A percentile compares a stretch with the other conserved stretches of the same genome.
These are phyloP conservation scores for Hyphopichia homilentoma DNA, from an alignment of 805 yeast genomes.

Conservation along the genomic window DNA sequence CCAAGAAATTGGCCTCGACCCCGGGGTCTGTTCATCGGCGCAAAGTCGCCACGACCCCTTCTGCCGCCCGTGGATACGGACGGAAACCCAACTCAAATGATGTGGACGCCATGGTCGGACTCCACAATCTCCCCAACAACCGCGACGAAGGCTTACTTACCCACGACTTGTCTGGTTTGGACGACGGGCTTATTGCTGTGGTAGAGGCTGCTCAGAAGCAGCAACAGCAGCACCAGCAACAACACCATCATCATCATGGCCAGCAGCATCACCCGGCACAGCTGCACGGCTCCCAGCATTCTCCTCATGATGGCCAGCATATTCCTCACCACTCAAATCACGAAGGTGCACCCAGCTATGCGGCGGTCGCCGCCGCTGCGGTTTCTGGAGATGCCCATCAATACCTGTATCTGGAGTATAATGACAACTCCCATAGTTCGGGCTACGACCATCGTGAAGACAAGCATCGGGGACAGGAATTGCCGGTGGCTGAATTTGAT, in stretches of 20 bases:
- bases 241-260: constrained; percentile 13
- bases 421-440: constrained; percentile 6
- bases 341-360: constrained; percentile 37
- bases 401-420: constrained; percentile 10
- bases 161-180: constrained; percentile 42
- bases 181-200: constrained; percentile 52
- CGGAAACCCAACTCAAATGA: constrained; percentile 20
- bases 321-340: constrained; percentile 20
- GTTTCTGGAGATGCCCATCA: constrained; percentile 14
- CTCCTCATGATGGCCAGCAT: constrained; percentile 7
- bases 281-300: constrained; percentile 11
- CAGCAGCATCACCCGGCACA: constrained; percentile 13
- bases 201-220: constrained; percentile 55
- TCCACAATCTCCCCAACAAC: constrained; percentile 19
- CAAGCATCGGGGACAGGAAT: constrained; percentile 28
- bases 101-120: constrained; percentile 32
- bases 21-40: too few species aligned
- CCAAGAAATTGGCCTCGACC: constrained; percentile 13
- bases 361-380: constrained; percentile 21
- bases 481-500: constrained; percentile 56
- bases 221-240: constrained; percentile 22
- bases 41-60: constrained; percentile 3
- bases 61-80: constrained; percentile 9
- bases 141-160: constrained; percentile 26
- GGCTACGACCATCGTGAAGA: constrained; percentile 2